Conservation (phyloP, 164 flowering plant species). For the Echeveria elegans region DNA sequence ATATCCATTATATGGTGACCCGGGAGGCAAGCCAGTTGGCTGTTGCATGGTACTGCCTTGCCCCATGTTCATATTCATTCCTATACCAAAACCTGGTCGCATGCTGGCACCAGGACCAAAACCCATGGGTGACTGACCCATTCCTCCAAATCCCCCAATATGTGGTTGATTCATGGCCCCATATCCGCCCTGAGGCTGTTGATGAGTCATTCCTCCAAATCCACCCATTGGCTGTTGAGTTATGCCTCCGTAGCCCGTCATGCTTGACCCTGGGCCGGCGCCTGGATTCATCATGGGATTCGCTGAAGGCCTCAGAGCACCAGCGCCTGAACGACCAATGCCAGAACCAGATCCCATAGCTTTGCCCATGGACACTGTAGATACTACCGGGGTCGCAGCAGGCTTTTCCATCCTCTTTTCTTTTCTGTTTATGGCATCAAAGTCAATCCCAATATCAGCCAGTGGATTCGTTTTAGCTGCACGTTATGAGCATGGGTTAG, state of each 20-base stretch:
- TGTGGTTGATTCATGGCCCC: neutral
- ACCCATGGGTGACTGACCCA: constrained; percentile 20
- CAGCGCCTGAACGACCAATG: constrained; percentile 83
- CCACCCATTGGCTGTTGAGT: constrained; percentile 21
- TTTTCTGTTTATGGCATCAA: constrained; percentile 84
- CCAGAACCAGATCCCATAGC: constrained; percentile 99
- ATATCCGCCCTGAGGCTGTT: neutral
- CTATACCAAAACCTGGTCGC: constrained; percentile 13
- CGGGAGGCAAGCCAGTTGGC: constrained; percentile 39
- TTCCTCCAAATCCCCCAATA: constrained; percentile 19
- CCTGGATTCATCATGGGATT: constrained; percentile 48
- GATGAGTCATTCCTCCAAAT: neutral
- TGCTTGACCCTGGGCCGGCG: constrained; percentile 35
- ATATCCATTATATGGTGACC: constrained; percentile 38
- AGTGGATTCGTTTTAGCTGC: constrained; percentile 93
- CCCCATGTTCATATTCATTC: constrained; percentile 27
- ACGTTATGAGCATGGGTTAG: constrained; percentile 11
- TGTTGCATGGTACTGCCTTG: constrained; percentile 56
- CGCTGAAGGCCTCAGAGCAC: constrained; percentile 45
- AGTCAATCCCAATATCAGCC: constrained; percentile 91
- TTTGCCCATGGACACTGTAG: constrained; percentile 81
- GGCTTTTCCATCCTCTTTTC: constrained; percentile 87
- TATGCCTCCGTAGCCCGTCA: constrained; percentile 13
- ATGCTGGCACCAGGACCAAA: constrained; percentile 11
- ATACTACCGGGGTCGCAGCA: constrained; percentile 39